These are phyloP conservation scores for Leptomonas pyrrhocoris DNA, from an alignment of 208 protist genomes.

Conservation along the genomic window DNA sequence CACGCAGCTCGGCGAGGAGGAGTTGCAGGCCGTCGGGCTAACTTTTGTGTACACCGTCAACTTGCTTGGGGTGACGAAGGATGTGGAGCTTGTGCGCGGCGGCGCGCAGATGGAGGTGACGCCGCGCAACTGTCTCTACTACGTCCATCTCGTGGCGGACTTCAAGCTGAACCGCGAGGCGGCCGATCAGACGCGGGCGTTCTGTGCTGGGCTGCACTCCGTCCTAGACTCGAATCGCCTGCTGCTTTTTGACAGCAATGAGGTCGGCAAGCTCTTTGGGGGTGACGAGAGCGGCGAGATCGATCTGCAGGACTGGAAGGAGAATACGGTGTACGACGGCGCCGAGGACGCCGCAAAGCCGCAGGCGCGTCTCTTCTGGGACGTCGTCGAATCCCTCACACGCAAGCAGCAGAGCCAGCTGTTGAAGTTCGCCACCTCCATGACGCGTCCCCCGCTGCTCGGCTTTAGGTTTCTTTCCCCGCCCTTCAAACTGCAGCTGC, in stretches of 20 bases:
- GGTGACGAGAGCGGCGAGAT: constrained; percentile 75
- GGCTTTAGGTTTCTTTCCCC: constrained; percentile 93
- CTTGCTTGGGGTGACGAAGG: constrained; percentile 61
- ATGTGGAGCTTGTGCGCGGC: constrained; percentile 81
- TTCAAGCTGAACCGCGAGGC: constrained; percentile 93
- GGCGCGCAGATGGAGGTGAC: constrained; percentile 88
- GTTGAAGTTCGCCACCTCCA: constrained; percentile 90
- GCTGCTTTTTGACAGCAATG: constrained; percentile 86
- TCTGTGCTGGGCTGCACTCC: constrained; percentile 73
- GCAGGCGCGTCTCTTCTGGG: constrained; percentile 87
- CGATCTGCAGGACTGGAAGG: constrained; percentile 89
- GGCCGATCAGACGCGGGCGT: constrained; percentile 80
- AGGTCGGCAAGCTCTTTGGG: constrained; percentile 86
- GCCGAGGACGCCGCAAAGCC: constrained; percentile 56
- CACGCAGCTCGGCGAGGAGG: constrained; percentile 58
- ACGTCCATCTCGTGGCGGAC: constrained; percentile 92
- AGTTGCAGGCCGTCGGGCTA: constrained; percentile 70
- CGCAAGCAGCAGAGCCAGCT: constrained; percentile 74
- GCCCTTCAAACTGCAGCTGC: constrained; percentile 85
- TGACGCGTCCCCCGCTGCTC: constrained; percentile 87
- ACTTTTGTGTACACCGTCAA: constrained; percentile 86
- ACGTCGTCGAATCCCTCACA: constrained; percentile 81
- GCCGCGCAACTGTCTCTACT: constrained; percentile 86
- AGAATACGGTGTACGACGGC: constrained; percentile 82
- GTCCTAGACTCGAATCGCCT: constrained; percentile 75